These are phyloP conservation scores for Multifurca ochricompacta DNA, from an alignment of 768 basidiomycete species.

Conservation along the genomic window DNA sequence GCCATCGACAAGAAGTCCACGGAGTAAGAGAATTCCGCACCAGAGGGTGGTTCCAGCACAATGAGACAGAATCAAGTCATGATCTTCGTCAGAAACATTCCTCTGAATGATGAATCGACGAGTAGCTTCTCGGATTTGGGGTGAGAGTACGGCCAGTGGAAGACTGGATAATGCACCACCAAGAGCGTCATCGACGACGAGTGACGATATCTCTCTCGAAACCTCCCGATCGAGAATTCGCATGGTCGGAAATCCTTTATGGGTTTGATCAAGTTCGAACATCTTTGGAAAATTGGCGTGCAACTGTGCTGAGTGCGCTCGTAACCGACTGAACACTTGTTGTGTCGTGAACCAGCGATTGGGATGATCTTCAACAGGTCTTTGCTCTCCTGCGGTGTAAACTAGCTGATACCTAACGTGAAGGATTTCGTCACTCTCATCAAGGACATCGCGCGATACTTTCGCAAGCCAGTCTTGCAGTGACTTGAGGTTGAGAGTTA, in stretches of 20 bases:
- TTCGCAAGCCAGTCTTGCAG: neutral
- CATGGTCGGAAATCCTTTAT: slow-evolving; percentile 1
- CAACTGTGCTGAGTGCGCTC: slow-evolving; percentile 9
- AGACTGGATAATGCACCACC: neutral
- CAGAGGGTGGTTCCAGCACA: slow-evolving; percentile 23
- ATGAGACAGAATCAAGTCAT: neutral
- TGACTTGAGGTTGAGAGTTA: neutral
- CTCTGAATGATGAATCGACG: neutral
- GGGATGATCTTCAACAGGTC: slow-evolving; percentile 33
- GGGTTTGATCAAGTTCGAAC: neutral
- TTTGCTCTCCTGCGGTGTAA: slow-evolving; percentile 37
- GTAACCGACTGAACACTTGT: slow-evolving; percentile 32
- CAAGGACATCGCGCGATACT: slow-evolving; percentile 9
- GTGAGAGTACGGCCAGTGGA: neutral
- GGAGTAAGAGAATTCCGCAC: slow-evolving; percentile 35
- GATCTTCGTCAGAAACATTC: neutral
- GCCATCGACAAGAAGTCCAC: slow-evolving; percentile 35
- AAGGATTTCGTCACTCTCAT: slow-evolving; percentile 31
- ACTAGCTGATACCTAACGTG: slow-evolving; percentile 41
- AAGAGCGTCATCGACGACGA: slow-evolving; percentile 5
- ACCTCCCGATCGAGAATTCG: neutral
- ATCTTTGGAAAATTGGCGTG: neutral
- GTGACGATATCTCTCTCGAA: neutral
- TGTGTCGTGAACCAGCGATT: slow-evolving; percentile 38
- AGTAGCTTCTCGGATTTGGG: neutral